Percentiles rank a stretch among this genome's conserved stretches.
phyloP scores from a whole-genome alignment of 441 rosid genomes.

The Gossypium schwendimanii region DNA sequence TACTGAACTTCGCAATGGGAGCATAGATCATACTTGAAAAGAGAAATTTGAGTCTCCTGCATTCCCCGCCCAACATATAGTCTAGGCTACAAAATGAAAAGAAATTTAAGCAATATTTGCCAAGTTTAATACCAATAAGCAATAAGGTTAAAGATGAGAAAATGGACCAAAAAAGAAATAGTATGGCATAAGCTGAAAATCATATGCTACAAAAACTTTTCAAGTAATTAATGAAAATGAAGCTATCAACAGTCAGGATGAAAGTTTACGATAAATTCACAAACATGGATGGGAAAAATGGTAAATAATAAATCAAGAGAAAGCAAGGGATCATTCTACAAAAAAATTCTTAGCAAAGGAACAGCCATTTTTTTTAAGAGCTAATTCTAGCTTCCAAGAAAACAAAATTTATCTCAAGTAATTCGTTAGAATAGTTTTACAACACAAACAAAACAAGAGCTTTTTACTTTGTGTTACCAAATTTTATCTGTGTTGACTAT shows the following conservation, averaged over 20 bases:
- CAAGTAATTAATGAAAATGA: constrained; percentile 1
- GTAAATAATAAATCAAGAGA: background rate
- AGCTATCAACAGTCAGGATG: background rate
- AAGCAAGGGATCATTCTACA: background rate
- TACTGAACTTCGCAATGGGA: constrained; percentile 17
- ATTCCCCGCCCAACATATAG: constrained; percentile 86
- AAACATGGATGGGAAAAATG: background rate
- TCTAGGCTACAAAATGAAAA: constrained; percentile 59
- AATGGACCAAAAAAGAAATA: background rate
- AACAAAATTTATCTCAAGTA: background rate
- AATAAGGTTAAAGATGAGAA: background rate
- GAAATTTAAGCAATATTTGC: constrained; percentile 9
- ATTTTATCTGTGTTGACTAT: background rate
- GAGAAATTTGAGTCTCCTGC: constrained; percentile 93
- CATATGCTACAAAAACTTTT: background rate
- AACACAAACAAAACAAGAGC: background rate
- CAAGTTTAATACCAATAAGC: constrained; percentile 12
- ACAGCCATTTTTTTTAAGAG: background rate
- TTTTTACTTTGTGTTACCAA: background rate
- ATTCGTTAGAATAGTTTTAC: background rate
- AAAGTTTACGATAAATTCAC: background rate
- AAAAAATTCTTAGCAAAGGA: background rate
- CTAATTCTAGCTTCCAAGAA: background rate
- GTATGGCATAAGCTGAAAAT: background rate
- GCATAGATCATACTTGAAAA: constrained; percentile 58